Evolutionary conservation across 306 rosid species (phyloP).

Genomic region (Trifolium pratense): DNA sequence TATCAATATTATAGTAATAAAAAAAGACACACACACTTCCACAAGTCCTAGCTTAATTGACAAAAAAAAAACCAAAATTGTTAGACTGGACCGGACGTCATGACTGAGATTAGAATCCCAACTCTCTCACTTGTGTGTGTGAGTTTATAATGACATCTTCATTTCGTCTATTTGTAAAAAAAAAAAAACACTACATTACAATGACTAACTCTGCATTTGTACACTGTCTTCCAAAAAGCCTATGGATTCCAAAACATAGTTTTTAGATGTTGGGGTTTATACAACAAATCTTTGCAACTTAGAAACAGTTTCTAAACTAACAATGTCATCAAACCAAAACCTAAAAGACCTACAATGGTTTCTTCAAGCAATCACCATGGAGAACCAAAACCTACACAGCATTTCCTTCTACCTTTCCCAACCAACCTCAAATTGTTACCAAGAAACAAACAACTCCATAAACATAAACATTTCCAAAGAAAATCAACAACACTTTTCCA

Average conservation of each 20-base stretch:
- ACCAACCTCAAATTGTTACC: slow-evolving; percentile 63
- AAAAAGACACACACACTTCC: too few relatives aligned
- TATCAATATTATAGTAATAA: too few relatives aligned
- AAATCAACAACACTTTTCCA: slow-evolving; percentile 53
- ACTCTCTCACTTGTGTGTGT: too few relatives aligned
- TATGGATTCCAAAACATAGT: neutral
- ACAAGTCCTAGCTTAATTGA: too few relatives aligned
- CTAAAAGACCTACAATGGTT: slow-evolving; percentile 65
- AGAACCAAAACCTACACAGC: slow-evolving; percentile 58
- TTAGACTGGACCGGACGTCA: too few relatives aligned
- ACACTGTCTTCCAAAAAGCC: slow-evolving; percentile 36
- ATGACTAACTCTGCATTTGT: slow-evolving; percentile 24
- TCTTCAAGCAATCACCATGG: slow-evolving; percentile 57
- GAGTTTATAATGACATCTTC: too few relatives aligned
- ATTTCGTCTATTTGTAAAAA: too few relatives aligned
- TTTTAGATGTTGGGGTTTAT: slow-evolving; percentile 24
- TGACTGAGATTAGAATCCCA: too few relatives aligned
- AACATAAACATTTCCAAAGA: slow-evolving; percentile 68
- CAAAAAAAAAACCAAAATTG: too few relatives aligned
- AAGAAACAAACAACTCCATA: slow-evolving; percentile 84
- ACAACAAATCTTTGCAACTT: slow-evolving; percentile 35
- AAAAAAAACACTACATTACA: slow-evolving; percentile 12
- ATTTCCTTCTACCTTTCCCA: slow-evolving; percentile 87
- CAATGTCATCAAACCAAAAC: slow-evolving; percentile 74
- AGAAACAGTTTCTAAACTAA: neutral